These are phyloP conservation scores for Anisogramma anomala DNA, from an alignment of 2,329 filamentous ascomycete genomes.

Conservation along the genomic window DNA sequence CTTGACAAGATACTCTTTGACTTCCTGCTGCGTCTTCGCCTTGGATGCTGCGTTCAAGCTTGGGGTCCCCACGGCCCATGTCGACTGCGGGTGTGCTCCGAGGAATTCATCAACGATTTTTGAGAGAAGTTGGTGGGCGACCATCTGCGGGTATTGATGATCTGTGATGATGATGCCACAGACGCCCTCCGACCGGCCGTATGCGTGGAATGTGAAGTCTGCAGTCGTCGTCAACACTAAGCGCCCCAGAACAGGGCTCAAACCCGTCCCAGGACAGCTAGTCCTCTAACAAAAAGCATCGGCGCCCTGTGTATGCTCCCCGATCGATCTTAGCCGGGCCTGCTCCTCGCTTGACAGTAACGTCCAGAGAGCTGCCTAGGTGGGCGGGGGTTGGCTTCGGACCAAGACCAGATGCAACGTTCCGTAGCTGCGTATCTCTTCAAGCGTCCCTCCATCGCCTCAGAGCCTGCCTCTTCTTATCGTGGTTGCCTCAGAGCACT, in stretches of 20 bases:
- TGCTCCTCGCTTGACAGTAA: too few species aligned
- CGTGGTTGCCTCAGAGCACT: too few species aligned
- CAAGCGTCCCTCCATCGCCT: not conserved
- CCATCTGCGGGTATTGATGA: constrained; percentile 47
- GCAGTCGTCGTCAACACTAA: not conserved
- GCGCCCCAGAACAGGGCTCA: too few species aligned
- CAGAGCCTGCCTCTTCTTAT: too few species aligned
- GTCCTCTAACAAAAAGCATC: not conserved
- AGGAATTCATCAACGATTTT: constrained; percentile 86
- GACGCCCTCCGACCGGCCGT: constrained; percentile 62
- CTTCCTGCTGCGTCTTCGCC: constrained; percentile 36
- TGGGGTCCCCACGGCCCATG: constrained; percentile 34
- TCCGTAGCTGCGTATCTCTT: too few species aligned
- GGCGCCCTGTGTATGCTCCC: too few species aligned
- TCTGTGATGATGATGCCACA: constrained; percentile 69
- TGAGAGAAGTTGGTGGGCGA: constrained; percentile 39
- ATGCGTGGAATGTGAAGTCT: constrained; percentile 67
- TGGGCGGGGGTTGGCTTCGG: too few species aligned
- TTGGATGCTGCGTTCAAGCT: not conserved
- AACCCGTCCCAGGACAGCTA: not conserved
- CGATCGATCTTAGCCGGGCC: too few species aligned
- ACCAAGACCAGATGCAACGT: too few species aligned
- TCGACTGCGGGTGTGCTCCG: constrained; percentile 57
- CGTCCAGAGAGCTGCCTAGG: too few species aligned
- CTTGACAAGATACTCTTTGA: constrained; percentile 61